Base-by-base conservation (phyloP, 2,329 filamentous ascomycete species). In the Paramyrothecium sp. region DNA sequence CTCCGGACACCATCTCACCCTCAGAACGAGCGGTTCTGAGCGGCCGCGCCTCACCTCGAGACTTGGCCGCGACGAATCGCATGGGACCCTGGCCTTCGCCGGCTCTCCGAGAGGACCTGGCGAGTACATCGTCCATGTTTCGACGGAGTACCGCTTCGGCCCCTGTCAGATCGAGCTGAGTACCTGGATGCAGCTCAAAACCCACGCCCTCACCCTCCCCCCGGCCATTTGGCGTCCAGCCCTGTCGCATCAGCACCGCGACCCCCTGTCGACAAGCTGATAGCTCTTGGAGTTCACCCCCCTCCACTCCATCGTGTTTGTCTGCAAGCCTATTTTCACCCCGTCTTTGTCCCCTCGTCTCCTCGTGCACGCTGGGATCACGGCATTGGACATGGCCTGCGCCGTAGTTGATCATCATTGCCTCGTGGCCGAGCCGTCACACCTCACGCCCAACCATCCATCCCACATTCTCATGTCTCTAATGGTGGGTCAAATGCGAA, bases 61-160 rank as follows among this genome's bases (percentile, higher is more conserved):
- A n/a, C n/a, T n/a, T n/a, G n/a, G n/a, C n/a, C n/a, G n/a, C n/a
- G n/a, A n/a, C n/a, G n/a, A n/a, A n/a, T n/a, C n/a, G n/a, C n/a
- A n/a, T n/a, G n/a, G n/a, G 33, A 38, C 33, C 33, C 33, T 38
- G 16, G 33, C 8, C 16, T 38, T 8, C 33, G 8, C 16, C 33
- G 8, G 8, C 16, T 8, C 16, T 38, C 19, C 7, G n/a, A 17
- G 11, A 23, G 48, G 54, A 56, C 44, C 34, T 48, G 51, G n/a
- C 52, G 47, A 41, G 49, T 55, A 57, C 50, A 26, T 57, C 47
- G 49, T 50, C 58, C 58, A 57, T 57, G 58, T 60, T 57, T 55
- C 53, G 52, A 60, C 58, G 55, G 55, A 60, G 54, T 56, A 49
- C 33, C 51, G 49, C 17, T 10, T n/a, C 3, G 20, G 13, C 48